These are phyloP conservation scores for Puccinia hordei DNA, from an alignment of 1,284 basidiomycete species.

Conservation along the genomic window DNA sequence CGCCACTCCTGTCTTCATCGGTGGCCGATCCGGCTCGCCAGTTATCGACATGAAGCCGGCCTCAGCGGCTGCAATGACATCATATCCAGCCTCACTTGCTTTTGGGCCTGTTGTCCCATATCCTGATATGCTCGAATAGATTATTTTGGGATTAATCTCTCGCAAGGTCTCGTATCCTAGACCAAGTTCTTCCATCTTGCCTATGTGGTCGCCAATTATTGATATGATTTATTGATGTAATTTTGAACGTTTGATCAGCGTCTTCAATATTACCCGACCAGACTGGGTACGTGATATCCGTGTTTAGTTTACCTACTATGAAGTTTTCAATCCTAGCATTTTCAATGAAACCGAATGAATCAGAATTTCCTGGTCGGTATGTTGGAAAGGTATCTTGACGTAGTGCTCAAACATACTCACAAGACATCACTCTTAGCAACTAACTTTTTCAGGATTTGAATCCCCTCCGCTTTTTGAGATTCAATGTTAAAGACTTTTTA, in stretches of 20 bases:
- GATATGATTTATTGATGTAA: conserved; percentile 53
- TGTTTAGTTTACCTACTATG: conserved; percentile 32
- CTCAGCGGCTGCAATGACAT: conserved; percentile 86
- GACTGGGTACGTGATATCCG: conserved; percentile 52
- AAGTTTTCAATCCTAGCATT: conserved; percentile 39
- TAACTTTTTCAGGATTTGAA: conserved; percentile 75
- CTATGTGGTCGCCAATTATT: conserved; percentile 47
- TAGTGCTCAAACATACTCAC: conserved; percentile 13
- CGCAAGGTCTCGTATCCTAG: conserved; percentile 82
- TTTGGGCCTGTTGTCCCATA: conserved; percentile 94
- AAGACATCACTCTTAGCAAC: conserved; percentile 74
- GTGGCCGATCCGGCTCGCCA: conserved; percentile 81
- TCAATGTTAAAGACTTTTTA: conserved; percentile 73
- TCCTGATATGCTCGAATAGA: conserved; percentile 89
- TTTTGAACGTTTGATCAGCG: background rate
- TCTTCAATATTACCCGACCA: background rate
- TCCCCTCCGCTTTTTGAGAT: conserved; percentile 80
- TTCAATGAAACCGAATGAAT: background rate
- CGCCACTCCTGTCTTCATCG: conserved; percentile 76
- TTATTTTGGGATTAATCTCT: conserved; percentile 75
- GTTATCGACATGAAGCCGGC: conserved; percentile 94
- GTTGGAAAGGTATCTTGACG: background rate
- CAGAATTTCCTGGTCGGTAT: background rate
- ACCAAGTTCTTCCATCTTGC: conserved; percentile 81
- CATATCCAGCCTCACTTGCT: conserved; percentile 75